Percentiles rank a stretch among this genome's conserved stretches.
These are phyloP conservation scores for Craspedostauros australis DNA, from an alignment of 108 stramenopile genomes.

Conservation along the genomic window DNA sequence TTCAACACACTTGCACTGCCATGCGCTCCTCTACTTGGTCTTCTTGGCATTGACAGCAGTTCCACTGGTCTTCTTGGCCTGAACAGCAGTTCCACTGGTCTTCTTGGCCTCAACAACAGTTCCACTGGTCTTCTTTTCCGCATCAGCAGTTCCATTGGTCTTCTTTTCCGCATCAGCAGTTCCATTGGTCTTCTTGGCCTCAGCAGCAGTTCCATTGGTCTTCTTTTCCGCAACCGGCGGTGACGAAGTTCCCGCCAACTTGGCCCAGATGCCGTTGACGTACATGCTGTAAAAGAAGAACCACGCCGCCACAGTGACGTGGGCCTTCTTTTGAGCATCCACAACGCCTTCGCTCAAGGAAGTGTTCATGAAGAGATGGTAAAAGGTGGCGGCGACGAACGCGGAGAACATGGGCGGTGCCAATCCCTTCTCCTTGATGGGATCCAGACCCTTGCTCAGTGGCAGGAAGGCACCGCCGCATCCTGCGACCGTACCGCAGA, in stretches of 20 bases:
- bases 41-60: not conserved
- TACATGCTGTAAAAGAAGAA: conserved; percentile 62
- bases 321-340: conserved; percentile 57
- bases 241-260: not conserved
- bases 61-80: not conserved
- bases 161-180: not conserved
- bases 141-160: conserved; percentile 3
- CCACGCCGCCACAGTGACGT: conserved; percentile 59
- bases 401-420: conserved; percentile 73
- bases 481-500: conserved; percentile 83
- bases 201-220: not conserved
- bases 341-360: conserved; percentile 57
- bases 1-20: not conserved
- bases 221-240: conserved; percentile 3
- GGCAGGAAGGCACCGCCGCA: conserved; percentile 88
- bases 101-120: not conserved
- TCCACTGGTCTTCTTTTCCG: conserved; percentile 2
- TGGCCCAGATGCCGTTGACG: conserved; percentile 7
- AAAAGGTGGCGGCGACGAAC: conserved; percentile 60
- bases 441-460: conserved; percentile 81
- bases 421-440: conserved; percentile 63
- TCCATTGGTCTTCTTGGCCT: conserved; percentile 1
- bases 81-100: not conserved
- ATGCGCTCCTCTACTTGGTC: not conserved
- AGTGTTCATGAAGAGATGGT: conserved; percentile 67